Percentiles rank a stretch among this genome's conserved stretches.
Evolutionary conservation across 805 yeast species (phyloP).

Genomic region (Grigorovia transvaalensis): DNA sequence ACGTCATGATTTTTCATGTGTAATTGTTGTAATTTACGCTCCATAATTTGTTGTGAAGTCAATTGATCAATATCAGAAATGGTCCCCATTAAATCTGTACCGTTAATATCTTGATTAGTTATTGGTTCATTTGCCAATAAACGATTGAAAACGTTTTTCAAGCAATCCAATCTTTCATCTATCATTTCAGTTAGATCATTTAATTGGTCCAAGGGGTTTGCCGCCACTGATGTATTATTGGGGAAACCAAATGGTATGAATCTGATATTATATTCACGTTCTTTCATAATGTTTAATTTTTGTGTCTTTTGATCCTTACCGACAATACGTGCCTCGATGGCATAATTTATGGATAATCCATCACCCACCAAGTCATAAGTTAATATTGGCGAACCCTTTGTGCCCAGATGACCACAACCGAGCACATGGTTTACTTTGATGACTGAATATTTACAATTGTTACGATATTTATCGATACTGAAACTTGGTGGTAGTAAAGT

Average conservation of each 20-base stretch:
- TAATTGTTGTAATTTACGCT: conserved; percentile 20
- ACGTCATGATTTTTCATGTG: conserved; percentile 10
- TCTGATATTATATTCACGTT: conserved; percentile 15
- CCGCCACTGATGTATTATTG: conserved; percentile 6
- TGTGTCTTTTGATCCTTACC: conserved; percentile 30
- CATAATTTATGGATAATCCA: conserved; percentile 35
- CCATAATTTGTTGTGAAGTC: conserved; percentile 16
- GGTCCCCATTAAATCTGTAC: conserved; percentile 23
- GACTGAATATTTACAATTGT: conserved; percentile 14
- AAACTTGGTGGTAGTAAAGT: conserved; percentile 32
- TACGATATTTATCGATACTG: conserved; percentile 28
- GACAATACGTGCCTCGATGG: conserved; percentile 45
- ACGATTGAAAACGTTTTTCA: conserved; percentile 8
- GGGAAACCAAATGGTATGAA: conserved; percentile 24
- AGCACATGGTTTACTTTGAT: conserved; percentile 30
- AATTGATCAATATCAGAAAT: conserved; percentile 13
- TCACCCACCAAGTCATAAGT: conserved; percentile 35
- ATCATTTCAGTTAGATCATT: conserved; percentile 6
- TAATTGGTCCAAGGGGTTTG: conserved; percentile 7
- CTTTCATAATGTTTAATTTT: conserved; percentile 14
- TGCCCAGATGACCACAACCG: conserved; percentile 46
- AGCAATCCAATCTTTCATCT: conserved; percentile 9
- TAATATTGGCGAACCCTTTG: conserved; percentile 43
- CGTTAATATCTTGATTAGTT: conserved; percentile 13
- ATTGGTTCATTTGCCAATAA: conserved; percentile 9